These are phyloP conservation scores for Aspergillus jensenii DNA, from an alignment of 2,329 filamentous ascomycete species.

Conservation along the genomic window DNA sequence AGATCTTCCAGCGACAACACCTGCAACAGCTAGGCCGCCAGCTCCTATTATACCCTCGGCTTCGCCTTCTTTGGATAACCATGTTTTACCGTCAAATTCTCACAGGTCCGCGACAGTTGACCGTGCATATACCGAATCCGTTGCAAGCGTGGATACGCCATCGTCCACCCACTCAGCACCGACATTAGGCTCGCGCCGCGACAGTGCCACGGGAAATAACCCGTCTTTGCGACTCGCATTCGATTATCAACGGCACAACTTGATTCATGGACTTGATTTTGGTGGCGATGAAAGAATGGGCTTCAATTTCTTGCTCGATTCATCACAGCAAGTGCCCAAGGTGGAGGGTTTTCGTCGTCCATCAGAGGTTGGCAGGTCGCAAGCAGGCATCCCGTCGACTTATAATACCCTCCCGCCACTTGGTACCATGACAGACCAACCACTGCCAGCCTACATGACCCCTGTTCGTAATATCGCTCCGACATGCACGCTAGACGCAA, in stretches of 20 bases:
- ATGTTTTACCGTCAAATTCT: constrained; percentile 21
- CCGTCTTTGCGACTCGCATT: constrained; percentile 42
- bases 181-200: constrained; percentile 23
- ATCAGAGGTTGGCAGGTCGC: constrained; percentile 26
- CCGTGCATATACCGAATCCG: constrained; percentile 28
- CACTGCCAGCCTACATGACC: constrained; percentile 35
- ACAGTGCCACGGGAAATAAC: constrained; percentile 21
- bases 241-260: constrained; percentile 42
- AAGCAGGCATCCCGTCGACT: constrained; percentile 20
- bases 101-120: constrained; percentile 22
- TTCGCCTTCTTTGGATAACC: constrained; percentile 28
- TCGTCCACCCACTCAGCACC: constrained; percentile 31
- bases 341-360: constrained; percentile 47
- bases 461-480: constrained; percentile 62
- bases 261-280: constrained; percentile 59
- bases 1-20: constrained; percentile 16
- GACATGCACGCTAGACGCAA: constrained; percentile 73
- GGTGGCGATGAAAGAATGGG: constrained; percentile 63
- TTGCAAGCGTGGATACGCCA: constrained; percentile 29
- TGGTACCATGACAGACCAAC: constrained; percentile 24
- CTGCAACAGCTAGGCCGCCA: constrained; percentile 16
- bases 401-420: constrained; percentile 27
- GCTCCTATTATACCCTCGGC: constrained; percentile 20
- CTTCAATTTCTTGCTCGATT: constrained; percentile 70
- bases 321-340: constrained; percentile 55